A percentile compares a stretch with the other conserved stretches of the same genome.
Evolutionary conservation across 495 filamentous ascomycete genomes (phyloP).

Genomic region (Trichoderma asperelloides): DNA sequence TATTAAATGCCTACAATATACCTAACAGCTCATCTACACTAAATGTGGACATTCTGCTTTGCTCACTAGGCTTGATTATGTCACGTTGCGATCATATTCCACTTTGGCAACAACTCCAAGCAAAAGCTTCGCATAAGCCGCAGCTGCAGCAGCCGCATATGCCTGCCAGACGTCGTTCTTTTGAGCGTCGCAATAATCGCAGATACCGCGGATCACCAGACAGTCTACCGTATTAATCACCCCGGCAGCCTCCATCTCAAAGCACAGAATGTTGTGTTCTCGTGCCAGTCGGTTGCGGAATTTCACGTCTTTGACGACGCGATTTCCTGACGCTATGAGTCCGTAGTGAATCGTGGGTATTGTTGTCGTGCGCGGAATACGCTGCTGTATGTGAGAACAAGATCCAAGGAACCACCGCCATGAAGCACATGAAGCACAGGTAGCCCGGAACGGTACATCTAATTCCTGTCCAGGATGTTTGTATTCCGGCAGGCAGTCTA

Average conservation of each 20-base stretch:
- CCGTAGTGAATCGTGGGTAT: constrained; percentile 10
- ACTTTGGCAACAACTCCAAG: background rate
- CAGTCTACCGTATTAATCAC: constrained; percentile 29
- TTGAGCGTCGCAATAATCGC: constrained; percentile 28
- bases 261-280: constrained; percentile 23
- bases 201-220: constrained; percentile 28
- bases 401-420: background rate
- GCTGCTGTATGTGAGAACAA: background rate
- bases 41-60: too few relatives aligned
- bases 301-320: background rate
- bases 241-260: constrained; percentile 42
- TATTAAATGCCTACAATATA: too few relatives aligned
- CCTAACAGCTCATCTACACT: too few relatives aligned
- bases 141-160: constrained; percentile 24
- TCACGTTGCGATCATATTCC: background rate
- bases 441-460: constrained; percentile 22
- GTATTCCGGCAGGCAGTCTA: constrained; percentile 16
- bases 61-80: too few relatives aligned
- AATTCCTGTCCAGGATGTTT: constrained; percentile 11
- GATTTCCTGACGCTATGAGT: background rate
- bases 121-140: constrained; percentile 26
- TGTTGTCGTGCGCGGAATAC: constrained; percentile 17
- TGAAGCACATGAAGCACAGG: constrained; percentile 20
- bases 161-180: constrained; percentile 29
- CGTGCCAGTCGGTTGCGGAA: constrained; percentile 5